phyloP scores from a whole-genome alignment of 129 eudicot genomes.

The Smallanthus sonchifolius region DNA sequence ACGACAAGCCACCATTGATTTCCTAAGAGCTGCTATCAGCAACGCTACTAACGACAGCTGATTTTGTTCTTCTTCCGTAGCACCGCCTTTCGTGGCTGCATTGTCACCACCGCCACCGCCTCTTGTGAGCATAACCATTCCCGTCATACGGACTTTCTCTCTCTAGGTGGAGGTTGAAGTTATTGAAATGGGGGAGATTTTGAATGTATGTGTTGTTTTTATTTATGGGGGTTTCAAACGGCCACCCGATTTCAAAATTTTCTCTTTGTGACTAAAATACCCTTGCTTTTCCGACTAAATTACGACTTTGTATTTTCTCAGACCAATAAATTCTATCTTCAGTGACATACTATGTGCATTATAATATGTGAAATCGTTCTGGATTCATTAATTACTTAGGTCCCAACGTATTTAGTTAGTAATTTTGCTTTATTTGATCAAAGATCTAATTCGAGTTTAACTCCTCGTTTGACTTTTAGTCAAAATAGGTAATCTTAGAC shows the following conservation, averaged over 20 bases:
- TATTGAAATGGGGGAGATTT: slow-evolving; percentile 27
- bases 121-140: slow-evolving; percentile 64
- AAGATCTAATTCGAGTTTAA: too few relatives aligned
- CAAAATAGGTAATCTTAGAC: too few relatives aligned
- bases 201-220: slow-evolving; percentile 33
- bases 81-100: slow-evolving; percentile 20
- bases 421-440: too few relatives aligned
- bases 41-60: slow-evolving; percentile 67
- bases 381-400: too few relatives aligned
- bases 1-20: slow-evolving; percentile 89
- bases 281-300: not conserved
- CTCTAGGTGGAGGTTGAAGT: slow-evolving; percentile 4
- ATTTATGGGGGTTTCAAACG: slow-evolving; percentile 50
- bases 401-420: too few relatives aligned
- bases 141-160: slow-evolving; percentile 39
- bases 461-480: too few relatives aligned
- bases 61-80: slow-evolving; percentile 37
- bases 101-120: slow-evolving; percentile 39
- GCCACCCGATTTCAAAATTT: slow-evolving; percentile 57
- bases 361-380: too few relatives aligned
- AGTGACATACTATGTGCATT: too few relatives aligned
- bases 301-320: not conserved
- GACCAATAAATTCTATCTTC: not conserved
- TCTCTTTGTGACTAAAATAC: slow-evolving; percentile 2
- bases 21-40: slow-evolving; percentile 67